phyloP scores from a whole-genome alignment of 768 basidiomycete species.

The Pilatotrama ljubarskyi region DNA sequence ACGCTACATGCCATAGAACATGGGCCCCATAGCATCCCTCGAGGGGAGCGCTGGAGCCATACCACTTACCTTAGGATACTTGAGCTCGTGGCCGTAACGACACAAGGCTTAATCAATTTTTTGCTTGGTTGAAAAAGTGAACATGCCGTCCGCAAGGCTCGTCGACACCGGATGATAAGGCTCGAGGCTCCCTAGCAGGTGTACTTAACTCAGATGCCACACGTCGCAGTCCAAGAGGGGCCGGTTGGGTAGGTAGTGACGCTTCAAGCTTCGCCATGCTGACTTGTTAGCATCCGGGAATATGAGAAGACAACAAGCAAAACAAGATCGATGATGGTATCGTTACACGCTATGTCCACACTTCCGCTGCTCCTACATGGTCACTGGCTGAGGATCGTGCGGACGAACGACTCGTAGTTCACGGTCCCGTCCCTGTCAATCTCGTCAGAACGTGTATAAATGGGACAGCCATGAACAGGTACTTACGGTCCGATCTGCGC shows the following conservation, averaged over 20 bases:
- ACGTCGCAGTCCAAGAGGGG: background rate
- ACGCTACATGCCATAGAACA: background rate
- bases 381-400: slow-evolving; percentile 89
- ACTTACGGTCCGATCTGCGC: slow-evolving; percentile 88
- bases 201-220: too few relatives aligned
- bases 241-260: background rate
- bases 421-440: slow-evolving; percentile 84
- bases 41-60: slow-evolving; percentile 3
- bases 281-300: background rate
- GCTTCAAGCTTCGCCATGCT: background rate
- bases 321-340: slow-evolving; percentile 13
- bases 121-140: background rate
- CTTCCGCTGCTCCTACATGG: slow-evolving; percentile 5
- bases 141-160: too few relatives aligned
- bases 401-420: slow-evolving; percentile 96
- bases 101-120: background rate
- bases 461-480: background rate
- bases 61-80: background rate
- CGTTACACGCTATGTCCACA: slow-evolving; percentile 12
- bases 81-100: background rate
- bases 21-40: background rate
- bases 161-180: too few relatives aligned
- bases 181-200: too few relatives aligned
- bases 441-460: background rate
- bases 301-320: slow-evolving; percentile 14